phyloP scores from a whole-genome alignment of 2,329 filamentous ascomycete species.

The Nectriaceae sp. region DNA sequence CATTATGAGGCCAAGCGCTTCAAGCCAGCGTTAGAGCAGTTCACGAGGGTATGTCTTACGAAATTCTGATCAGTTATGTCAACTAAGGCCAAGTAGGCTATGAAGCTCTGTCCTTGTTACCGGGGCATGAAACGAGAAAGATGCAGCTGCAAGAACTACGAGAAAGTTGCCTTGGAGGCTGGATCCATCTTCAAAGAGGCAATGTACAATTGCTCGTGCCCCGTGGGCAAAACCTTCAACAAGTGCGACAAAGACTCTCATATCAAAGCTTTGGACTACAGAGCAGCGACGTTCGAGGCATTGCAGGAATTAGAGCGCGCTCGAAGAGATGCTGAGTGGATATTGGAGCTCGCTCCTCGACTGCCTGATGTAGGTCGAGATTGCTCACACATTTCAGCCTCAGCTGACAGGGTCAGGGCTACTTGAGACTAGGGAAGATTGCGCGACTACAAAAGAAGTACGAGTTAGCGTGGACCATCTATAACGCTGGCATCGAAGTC shows the following conservation, averaged over 20 bases:
- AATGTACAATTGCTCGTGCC: conserved; percentile 41
- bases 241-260: conserved; percentile 41
- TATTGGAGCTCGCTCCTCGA: conserved; percentile 43
- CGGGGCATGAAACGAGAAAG: conserved; percentile 37
- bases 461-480: conserved; percentile 42
- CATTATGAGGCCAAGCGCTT: conserved; percentile 36
- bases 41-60: conserved; percentile 34
- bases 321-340: conserved; percentile 43
- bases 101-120: conserved; percentile 38
- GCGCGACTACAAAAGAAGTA: conserved; percentile 38
- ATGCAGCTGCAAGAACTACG: conserved; percentile 43
- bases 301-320: conserved; percentile 40
- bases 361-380: conserved; percentile 37
- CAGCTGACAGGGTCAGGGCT: no score
- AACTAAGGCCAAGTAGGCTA: conserved; percentile 29
- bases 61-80: background rate
- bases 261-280: conserved; percentile 43
- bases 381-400: no score
- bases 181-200: conserved; percentile 45
- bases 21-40: conserved; percentile 38
- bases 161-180: conserved; percentile 32
- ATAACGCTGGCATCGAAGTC: conserved; percentile 40
- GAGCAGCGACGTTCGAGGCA: conserved; percentile 42
- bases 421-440: conserved; percentile 44
- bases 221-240: conserved; percentile 38